Base-by-base conservation (phyloP, 768 basidiomycete genomes). In the Vararia minispora region DNA sequence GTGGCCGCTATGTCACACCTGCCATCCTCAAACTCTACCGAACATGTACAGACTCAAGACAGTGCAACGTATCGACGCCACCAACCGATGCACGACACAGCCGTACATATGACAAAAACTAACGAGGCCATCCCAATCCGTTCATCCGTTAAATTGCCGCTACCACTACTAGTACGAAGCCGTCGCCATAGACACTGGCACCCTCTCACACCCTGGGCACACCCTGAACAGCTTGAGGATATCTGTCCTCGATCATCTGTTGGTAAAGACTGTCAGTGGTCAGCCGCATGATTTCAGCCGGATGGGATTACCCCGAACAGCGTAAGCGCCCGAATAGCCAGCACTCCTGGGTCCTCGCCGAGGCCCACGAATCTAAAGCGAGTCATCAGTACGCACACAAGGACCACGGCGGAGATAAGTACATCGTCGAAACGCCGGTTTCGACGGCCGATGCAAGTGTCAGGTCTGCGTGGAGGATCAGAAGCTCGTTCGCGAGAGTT, bases 341-440 rank as follows among this genome's bases (percentile, higher is more conserved):
- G 63, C 14, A 88, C 72, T 48, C 81, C 74, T 3, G 85, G 87
- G 52, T 90, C 84, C 56, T 90, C 86, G 35, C 75, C 85, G 7
- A 90, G 65, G 6, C 85, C 86, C 23, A 90, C 87, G 52, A 89
- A 86, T 25, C 80, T 82, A 39, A 23, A 37, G 20, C 18, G 21
- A 28, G 14, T 6, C 22, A 42, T 17, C 3, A n/a, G 23, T 17
- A 20, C 18, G 44, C 42, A 42, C 43, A n/a, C n/a, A n/a, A n/a
- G 28, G 13, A 32, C 5, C 6, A 16, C 12, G 22, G 30, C 12
- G 21, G 25, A 20, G 16, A 23, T 16, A 52, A 71, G 45, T 56
- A 85, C 76, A 89, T 87, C 2, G 86, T 89, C 2, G 85, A 88
- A 1, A 90, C 86, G 35, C 86, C 88, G 11, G 84, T 85, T 52